Base-by-base conservation (phyloP, 352 stramenopile species). In the Pythium brachiatum region DNA sequence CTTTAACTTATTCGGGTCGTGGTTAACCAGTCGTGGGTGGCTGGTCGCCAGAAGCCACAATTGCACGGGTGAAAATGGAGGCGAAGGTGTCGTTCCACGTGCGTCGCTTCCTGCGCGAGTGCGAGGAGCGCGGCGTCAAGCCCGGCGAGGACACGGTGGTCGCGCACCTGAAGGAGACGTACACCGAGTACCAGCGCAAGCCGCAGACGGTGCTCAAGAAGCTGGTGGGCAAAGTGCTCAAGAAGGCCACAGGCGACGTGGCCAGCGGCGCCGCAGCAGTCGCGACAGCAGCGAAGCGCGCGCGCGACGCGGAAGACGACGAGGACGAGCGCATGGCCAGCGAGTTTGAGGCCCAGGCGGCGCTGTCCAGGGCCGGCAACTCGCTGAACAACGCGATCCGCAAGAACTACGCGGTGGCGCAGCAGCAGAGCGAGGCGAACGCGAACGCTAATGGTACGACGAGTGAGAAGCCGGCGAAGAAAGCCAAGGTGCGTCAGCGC, bases 21-120 rank as follows among this genome's bases (percentile, higher is more conserved):
- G 32, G 56, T 63, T 36, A 63, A 62, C 56, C 32, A 3, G 9
- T 18, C 7, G 25, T n/a, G 0, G 50, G 54, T 64, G 57, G 47
- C 57, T 64, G 57, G 57, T 36, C 38, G 57, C 25, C 5, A 56
- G 51, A 54, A 44, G 31, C 21, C 15, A 38, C 20, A 34, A 26
- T 21, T 4, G 4, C 6, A 4, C 12, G 1, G 29, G 27, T 1
- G 1, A 62, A 3, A 7, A 94, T 94, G 86, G 83, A 95, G 71
- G 78, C 81, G 36, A 95, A 95, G 64, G 79, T 95, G 63, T 88
- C 74, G 54, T 95, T 95, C 76, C 84, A 94, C 62, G 85, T 94
- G 72, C 83, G 85, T 7, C 83, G 79, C 52, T 95, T 88, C 64
- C 69, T 95, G 63, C 80, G 79, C 68, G 84, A 94, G 60, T 92